Evolutionary conservation across 2,329 filamentous ascomycete genomes (phyloP).

Genomic region (Verticillium tricorpus): DNA sequence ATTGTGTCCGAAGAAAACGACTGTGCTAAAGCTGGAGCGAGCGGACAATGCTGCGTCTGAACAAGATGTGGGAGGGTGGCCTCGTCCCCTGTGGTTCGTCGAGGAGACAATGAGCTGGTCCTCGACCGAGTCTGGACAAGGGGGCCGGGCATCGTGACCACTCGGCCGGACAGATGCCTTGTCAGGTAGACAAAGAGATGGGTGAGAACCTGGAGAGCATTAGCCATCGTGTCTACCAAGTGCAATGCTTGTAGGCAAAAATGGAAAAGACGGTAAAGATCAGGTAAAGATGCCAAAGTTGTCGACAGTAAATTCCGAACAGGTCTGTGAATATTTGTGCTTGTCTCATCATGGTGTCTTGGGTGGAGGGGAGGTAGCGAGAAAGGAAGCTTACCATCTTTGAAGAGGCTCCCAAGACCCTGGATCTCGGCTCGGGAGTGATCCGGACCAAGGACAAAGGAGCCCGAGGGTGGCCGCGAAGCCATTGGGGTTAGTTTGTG

Average conservation of each 20-base stretch:
- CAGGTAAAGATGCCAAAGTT: constrained; percentile 18
- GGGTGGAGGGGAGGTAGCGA: neutral
- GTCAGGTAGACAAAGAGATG: neutral
- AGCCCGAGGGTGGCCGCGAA: neutral
- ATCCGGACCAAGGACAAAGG: neutral
- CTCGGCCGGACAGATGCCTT: neutral
- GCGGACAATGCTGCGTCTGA: neutral
- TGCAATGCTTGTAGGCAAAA: neutral
- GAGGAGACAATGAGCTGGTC: neutral
- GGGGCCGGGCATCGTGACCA: neutral
- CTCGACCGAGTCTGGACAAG: neutral
- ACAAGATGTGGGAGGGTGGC: neutral
- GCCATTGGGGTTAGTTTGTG: neutral
- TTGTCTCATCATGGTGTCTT: constrained; percentile 21
- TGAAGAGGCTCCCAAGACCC: neutral
- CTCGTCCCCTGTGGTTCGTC: neutral
- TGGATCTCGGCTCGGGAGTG: neutral
- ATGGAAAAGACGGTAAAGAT: neutral
- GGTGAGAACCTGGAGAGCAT: neutral
- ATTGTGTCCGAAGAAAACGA: neutral
- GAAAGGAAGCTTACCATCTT: neutral
- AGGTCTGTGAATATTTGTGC: constrained; percentile 25
- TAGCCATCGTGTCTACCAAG: neutral
- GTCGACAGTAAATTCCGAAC: constrained; percentile 28
- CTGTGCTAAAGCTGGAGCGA: neutral